Evolutionary conservation across 2,329 filamentous ascomycete species (phyloP).

Genomic region (Phyllosticta citribraziliensis): DNA sequence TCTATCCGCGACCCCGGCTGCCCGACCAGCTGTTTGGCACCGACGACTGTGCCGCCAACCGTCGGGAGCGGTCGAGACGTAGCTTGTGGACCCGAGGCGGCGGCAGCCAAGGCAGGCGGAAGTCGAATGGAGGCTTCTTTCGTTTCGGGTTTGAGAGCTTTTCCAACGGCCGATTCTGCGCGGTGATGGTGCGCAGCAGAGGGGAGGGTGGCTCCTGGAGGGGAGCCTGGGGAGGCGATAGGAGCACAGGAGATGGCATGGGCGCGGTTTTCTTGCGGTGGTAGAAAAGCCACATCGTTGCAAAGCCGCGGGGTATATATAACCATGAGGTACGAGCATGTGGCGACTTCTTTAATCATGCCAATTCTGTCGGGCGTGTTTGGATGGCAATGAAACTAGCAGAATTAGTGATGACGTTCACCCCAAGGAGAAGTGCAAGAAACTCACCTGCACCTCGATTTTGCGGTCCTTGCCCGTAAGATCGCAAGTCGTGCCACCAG

Average conservation of each 20-base stretch:
- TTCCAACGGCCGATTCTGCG: neutral
- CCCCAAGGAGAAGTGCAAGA: no score
- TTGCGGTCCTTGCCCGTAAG: slow-evolving; percentile 71
- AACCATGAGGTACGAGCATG: slow-evolving; percentile 88
- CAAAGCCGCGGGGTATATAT: slow-evolving; percentile 83
- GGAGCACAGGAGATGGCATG: slow-evolving; percentile 68
- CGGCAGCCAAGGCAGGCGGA: slow-evolving; percentile 16
- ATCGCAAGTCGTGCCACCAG: slow-evolving; percentile 74
- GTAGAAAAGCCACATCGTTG: slow-evolving; percentile 75
- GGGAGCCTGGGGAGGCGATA: slow-evolving; percentile 42
- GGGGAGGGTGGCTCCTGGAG: slow-evolving; percentile 42
- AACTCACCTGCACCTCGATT: slow-evolving; percentile 63
- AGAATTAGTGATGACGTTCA: neutral
- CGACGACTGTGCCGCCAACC: slow-evolving; percentile 51
- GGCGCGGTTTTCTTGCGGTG: slow-evolving; percentile 65
- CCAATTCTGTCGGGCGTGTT: slow-evolving; percentile 67
- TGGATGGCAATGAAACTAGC: slow-evolving; percentile 64
- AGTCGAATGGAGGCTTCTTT: neutral
- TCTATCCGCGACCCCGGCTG: slow-evolving; percentile 47
- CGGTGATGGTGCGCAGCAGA: slow-evolving; percentile 25
- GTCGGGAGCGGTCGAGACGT: slow-evolving; percentile 31
- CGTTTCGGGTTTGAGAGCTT: neutral
- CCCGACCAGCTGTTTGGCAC: slow-evolving; percentile 46
- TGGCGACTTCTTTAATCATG: slow-evolving; percentile 88
- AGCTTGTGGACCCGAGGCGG: slow-evolving; percentile 13